These are phyloP conservation scores for Mortierella sp. DNA, from an alignment of 371 early-diverging fungal genomes.

Conservation along the genomic window DNA sequence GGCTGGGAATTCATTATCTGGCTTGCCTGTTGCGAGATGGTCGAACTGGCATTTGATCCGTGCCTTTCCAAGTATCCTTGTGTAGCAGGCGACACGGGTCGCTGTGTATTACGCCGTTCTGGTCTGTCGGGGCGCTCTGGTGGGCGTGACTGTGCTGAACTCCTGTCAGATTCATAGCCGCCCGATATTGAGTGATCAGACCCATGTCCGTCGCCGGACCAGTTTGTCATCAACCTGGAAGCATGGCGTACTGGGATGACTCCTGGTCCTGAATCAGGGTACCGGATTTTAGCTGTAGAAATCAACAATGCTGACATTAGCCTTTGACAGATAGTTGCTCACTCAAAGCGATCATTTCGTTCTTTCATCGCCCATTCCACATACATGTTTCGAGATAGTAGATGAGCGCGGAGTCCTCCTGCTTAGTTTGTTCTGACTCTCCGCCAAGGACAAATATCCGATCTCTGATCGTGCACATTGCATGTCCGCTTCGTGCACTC, in stretches of 20 bases:
- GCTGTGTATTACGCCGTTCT: constrained; percentile 44
- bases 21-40: constrained; percentile 39
- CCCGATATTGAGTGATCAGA: constrained; percentile 9
- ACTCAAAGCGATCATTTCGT: background rate
- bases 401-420: constrained; percentile 64
- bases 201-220: background rate
- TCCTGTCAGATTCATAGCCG: constrained; percentile 21
- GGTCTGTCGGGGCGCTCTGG: constrained; percentile 38
- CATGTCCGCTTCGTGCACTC: constrained; percentile 70
- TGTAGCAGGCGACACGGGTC: constrained; percentile 34
- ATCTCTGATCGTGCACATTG: constrained; percentile 72
- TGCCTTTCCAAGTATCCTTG: constrained; percentile 29
- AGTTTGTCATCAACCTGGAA: background rate
- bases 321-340: no score
- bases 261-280: constrained; percentile 22
- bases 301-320: no score
- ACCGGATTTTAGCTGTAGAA: constrained; percentile 40
- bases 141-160: constrained; percentile 13
- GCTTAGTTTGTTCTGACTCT: constrained; percentile 59
- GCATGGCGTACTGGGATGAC: constrained; percentile 41
- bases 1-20: constrained; percentile 45
- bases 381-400: constrained; percentile 74
- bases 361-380: background rate
- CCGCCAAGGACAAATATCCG: constrained; percentile 77
- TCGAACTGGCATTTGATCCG: constrained; percentile 6